phyloP scores from a whole-genome alignment of 371 early-diverging fungal species.

The Mucor indicus region DNA sequence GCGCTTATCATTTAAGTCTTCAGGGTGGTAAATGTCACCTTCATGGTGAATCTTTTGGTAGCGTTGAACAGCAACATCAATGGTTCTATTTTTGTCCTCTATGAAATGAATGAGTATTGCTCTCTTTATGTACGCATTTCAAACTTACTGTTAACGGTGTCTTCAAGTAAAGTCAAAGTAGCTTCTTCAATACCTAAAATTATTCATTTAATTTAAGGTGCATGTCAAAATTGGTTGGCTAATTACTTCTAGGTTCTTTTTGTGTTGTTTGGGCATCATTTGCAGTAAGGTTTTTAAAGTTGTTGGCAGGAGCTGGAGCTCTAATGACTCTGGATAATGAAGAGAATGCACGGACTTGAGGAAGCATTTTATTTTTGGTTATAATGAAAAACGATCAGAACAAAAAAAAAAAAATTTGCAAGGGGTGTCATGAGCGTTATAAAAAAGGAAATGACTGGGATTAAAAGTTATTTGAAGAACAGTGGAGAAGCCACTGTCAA shows the following conservation, averaged over 20 bases:
- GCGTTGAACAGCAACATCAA: conserved; percentile 29
- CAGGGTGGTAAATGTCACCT: conserved; percentile 52
- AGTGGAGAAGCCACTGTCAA: no score
- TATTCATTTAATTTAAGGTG: background rate
- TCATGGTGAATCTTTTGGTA: conserved; percentile 37
- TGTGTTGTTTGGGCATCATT: no score
- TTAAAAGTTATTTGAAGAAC: no score
- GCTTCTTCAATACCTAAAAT: conserved; percentile 22
- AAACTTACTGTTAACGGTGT: conserved; percentile 21
- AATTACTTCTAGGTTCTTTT: background rate
- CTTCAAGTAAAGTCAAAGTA: conserved; percentile 24
- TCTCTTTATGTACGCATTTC: no score
- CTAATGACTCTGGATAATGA: conserved; percentile 11
- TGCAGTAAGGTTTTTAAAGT: no score
- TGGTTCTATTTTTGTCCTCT: conserved; percentile 31
- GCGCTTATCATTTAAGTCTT: conserved; percentile 48
- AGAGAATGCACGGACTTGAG: conserved; percentile 22
- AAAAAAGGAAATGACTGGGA: no score
- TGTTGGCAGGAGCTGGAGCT: conserved; percentile 6
- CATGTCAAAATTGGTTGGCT: background rate
- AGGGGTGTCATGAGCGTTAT: no score
- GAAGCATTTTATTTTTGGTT: no score
- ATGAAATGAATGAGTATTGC: background rate
- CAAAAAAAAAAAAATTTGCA: no score
- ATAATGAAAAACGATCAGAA: no score